Conservation (phyloP, 2,329 filamentous ascomycete species). For the Penicillium verrucosum region DNA sequence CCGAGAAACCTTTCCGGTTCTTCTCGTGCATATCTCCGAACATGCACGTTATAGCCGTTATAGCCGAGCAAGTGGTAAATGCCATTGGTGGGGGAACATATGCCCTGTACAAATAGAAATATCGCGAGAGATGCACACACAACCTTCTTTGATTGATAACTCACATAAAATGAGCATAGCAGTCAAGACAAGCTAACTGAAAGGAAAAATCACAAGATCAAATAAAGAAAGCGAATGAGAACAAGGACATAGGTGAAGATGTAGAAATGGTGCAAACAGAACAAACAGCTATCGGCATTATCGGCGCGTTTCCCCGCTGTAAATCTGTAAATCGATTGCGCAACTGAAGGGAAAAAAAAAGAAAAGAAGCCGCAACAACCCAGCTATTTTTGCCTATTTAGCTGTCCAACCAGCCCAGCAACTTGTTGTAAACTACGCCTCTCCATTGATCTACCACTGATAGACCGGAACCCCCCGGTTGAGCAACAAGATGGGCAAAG, state of each 20-base stretch:
- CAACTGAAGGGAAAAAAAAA: neutral
- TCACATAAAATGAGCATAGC: neutral
- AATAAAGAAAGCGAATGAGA: neutral
- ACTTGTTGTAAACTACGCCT: neutral
- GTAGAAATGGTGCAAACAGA: slow-evolving; percentile 1
- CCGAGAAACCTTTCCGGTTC: neutral
- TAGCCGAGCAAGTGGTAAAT: neutral
- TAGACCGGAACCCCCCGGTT: slow-evolving; percentile 3
- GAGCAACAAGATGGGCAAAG: slow-evolving; percentile 28
- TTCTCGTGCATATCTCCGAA: neutral
- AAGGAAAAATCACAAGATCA: neutral
- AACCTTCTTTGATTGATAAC: neutral
- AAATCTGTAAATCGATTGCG: neutral
- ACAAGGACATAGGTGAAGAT: neutral
- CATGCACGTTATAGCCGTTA: neutral
- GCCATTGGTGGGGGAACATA: neutral
- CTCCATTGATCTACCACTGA: neutral
- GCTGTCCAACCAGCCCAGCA: neutral
- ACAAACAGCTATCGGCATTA: slow-evolving; percentile 9
- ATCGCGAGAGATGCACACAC: neutral
- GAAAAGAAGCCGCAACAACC: neutral
- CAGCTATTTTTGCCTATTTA: neutral
- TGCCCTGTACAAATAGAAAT: neutral
- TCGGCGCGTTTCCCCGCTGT: slow-evolving; percentile 5
- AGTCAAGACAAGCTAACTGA: neutral